phyloP scores from a whole-genome alignment of 441 rosid species.

The Jatropha podagrica region DNA sequence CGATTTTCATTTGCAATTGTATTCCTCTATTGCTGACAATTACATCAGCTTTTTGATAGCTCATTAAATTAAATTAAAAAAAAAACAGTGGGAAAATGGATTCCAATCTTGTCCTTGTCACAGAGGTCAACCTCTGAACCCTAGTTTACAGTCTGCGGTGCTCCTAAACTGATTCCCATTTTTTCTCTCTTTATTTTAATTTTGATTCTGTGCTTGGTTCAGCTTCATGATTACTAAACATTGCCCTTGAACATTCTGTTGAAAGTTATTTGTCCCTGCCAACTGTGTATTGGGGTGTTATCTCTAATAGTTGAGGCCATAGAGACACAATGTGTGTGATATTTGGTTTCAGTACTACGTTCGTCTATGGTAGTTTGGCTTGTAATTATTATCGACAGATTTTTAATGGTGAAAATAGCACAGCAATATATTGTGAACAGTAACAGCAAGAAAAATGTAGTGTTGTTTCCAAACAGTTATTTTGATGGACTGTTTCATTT shows the following conservation, averaged over 20 bases:
- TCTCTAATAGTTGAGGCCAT: not conserved
- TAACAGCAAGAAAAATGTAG: too few relatives aligned
- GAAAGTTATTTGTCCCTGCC: too few relatives aligned
- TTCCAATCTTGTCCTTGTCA: not conserved
- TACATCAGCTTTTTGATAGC: not conserved
- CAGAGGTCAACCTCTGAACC: not conserved
- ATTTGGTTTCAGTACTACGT: not conserved
- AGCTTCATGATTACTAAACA: not conserved
- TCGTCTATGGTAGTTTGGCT: not conserved
- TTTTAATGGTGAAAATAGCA: too few relatives aligned
- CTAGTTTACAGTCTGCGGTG: not conserved
- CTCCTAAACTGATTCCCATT: not conserved
- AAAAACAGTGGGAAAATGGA: not conserved
- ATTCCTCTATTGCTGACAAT: not conserved
- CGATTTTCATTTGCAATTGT: slow-evolving; percentile 1
- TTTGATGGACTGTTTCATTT: not conserved
- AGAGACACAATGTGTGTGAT: not conserved
- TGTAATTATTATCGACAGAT: not conserved
- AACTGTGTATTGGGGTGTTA: not conserved
- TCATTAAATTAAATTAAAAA: not conserved
- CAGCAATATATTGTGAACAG: too few relatives aligned
- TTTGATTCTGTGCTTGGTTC: not conserved
- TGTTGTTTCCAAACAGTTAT: not conserved
- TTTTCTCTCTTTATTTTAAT: not conserved
- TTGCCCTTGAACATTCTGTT: too few relatives aligned